phyloP scores from a whole-genome alignment of 768 basidiomycete genomes.

The Tricholoma saponaceum region DNA sequence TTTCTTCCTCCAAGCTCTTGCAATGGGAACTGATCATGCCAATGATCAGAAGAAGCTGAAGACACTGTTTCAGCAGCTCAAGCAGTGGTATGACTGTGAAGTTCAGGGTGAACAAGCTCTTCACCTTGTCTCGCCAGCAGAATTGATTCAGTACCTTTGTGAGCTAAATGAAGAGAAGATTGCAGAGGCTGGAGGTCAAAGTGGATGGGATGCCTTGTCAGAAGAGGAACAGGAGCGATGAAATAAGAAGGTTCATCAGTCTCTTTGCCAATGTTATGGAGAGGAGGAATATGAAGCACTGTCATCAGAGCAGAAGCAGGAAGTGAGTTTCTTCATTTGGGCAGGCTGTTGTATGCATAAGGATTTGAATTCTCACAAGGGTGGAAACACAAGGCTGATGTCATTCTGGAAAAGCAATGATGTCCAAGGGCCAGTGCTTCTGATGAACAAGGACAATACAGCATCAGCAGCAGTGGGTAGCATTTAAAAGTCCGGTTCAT shows the following conservation, averaged over 20 bases:
- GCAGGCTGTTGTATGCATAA: no score
- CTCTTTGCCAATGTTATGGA: no score
- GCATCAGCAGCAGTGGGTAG: conserved; percentile 6
- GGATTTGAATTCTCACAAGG: no score
- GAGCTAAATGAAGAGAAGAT: conserved; percentile 18
- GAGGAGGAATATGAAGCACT: no score
- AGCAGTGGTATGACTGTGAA: conserved; percentile 7
- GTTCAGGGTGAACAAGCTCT: conserved; percentile 14
- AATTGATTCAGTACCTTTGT: conserved; percentile 14
- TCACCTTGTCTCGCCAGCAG: not conserved
- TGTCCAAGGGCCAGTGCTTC: conserved; percentile 16
- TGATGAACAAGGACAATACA: conserved; percentile 27
- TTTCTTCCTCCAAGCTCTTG: conserved; percentile 1
- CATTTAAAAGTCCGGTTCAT: no score
- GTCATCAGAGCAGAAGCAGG: no score
- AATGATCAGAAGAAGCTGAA: conserved; percentile 13
- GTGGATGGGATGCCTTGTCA: no score
- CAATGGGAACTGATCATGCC: conserved; percentile 24
- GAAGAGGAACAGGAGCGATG: no score
- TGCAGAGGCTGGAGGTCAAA: conserved; percentile 18
- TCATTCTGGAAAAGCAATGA: conserved; percentile 19
- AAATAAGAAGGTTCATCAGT: no score
- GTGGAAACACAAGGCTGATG: no score
- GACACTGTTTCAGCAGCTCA: conserved; percentile 8
- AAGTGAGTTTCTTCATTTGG: no score